phyloP scores from a whole-genome alignment of 345 rosid species.

The Eucalyptus cloeziana region DNA sequence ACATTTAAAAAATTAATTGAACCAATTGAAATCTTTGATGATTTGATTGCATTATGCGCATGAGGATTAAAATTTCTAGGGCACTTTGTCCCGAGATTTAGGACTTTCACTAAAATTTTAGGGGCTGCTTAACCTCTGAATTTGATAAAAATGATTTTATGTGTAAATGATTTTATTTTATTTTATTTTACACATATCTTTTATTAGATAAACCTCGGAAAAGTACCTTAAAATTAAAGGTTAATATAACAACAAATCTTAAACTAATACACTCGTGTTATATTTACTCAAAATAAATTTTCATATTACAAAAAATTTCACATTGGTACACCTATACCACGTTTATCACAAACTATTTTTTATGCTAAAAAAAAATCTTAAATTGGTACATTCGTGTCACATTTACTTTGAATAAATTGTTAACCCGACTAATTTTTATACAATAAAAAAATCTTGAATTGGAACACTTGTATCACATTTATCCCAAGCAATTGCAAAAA shows the following conservation, averaged over 20 bases:
- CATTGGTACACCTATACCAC: background rate
- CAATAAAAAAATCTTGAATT: background rate
- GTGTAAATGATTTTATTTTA: background rate
- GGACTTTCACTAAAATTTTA: background rate
- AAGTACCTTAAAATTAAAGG: background rate
- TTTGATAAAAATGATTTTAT: background rate
- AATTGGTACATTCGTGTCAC: background rate
- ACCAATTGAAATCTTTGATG: background rate
- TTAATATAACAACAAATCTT: background rate
- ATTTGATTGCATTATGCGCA: background rate
- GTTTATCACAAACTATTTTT: background rate
- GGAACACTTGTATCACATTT: background rate
- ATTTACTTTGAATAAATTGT: background rate
- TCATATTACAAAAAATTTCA: background rate
- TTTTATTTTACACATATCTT: background rate
- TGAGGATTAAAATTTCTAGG: background rate
- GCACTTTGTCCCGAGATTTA: background rate
- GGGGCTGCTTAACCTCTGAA: background rate
- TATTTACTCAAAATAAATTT: background rate
- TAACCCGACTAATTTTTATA: background rate
- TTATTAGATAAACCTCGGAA: background rate
- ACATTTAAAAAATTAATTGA: background rate
- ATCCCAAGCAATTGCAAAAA: background rate
- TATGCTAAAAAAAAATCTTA: background rate
- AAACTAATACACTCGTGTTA: background rate